Evolutionary conservation across 176 grass and related monocot species (phyloP).

Genomic region (Eragrostis nindensis): DNA sequence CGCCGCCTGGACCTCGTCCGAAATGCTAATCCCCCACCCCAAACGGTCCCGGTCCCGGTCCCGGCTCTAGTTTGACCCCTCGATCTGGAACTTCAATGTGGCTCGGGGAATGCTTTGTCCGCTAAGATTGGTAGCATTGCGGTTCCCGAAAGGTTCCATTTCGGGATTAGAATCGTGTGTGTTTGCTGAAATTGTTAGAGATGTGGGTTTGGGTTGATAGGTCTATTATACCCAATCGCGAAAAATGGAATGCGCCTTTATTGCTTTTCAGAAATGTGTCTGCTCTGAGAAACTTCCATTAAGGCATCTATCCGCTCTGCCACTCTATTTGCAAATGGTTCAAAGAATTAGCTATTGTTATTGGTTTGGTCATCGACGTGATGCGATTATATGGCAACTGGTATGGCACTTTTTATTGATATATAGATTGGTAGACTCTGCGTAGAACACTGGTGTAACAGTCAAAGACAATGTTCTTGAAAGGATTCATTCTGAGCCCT

Average conservation of each 20-base stretch:
- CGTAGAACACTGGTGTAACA: background rate
- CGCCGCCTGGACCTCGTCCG: background rate
- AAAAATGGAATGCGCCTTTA: background rate
- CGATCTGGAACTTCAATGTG: constrained; percentile 13
- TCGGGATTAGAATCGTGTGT: background rate
- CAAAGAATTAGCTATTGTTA: background rate
- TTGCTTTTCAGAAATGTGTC: background rate
- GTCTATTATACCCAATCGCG: background rate
- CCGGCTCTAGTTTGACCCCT: constrained; percentile 3
- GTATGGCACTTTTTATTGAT: background rate
- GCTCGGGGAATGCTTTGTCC: constrained; percentile 1
- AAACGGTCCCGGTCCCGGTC: background rate
- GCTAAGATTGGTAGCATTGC: background rate
- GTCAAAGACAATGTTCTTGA: background rate
- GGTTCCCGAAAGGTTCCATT: background rate
- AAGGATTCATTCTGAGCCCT: background rate
- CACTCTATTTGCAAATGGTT: background rate
- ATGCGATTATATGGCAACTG: background rate
- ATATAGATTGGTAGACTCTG: background rate
- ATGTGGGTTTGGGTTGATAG: background rate
- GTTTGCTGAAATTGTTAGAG: background rate
- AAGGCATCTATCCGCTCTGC: background rate
- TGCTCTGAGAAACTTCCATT: background rate
- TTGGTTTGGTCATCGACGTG: background rate
- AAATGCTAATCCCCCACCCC: background rate